Conservation (phyloP, 23 red algal genomes). For the Chondrus crispus region DNA sequence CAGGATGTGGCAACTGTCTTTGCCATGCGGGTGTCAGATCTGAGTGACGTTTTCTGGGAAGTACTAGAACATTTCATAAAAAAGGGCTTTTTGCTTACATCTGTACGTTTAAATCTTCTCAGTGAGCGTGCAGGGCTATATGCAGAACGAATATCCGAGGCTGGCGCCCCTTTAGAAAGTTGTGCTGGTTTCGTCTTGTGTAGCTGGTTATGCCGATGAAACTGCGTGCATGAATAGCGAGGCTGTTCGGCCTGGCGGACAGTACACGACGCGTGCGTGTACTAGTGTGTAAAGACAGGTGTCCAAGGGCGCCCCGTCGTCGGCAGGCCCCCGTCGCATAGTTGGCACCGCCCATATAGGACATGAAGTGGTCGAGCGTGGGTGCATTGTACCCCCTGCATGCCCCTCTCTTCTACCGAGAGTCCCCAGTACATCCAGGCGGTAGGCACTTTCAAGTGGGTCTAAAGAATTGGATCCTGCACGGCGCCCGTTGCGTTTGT, state of each 20-base stretch:
- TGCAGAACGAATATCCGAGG: too few species aligned
- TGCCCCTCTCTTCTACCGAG: background rate
- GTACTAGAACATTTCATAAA: too few species aligned
- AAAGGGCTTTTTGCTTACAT: too few species aligned
- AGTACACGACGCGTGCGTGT: background rate
- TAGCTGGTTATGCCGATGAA: background rate
- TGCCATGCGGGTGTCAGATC: background rate
- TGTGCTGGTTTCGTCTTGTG: background rate
- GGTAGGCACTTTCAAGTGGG: background rate
- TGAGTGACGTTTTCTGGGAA: constrained; percentile 3
- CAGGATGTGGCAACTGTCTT: background rate
- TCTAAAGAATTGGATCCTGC: background rate
- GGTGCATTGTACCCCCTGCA: background rate
- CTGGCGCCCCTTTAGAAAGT: too few species aligned
- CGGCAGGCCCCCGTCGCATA: background rate
- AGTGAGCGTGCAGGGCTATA: too few species aligned
- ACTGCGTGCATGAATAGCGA: background rate
- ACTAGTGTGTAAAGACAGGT: background rate
- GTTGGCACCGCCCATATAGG: background rate
- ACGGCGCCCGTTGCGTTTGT: background rate
- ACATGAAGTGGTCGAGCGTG: background rate
- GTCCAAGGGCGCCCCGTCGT: background rate
- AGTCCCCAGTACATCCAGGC: background rate
- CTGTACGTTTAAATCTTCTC: too few species aligned
- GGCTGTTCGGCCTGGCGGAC: background rate